A percentile compares a stretch with the other conserved stretches of the same genome.
Conservation (phyloP, 441 rosid species). For the Adansonia madagascariensis region DNA sequence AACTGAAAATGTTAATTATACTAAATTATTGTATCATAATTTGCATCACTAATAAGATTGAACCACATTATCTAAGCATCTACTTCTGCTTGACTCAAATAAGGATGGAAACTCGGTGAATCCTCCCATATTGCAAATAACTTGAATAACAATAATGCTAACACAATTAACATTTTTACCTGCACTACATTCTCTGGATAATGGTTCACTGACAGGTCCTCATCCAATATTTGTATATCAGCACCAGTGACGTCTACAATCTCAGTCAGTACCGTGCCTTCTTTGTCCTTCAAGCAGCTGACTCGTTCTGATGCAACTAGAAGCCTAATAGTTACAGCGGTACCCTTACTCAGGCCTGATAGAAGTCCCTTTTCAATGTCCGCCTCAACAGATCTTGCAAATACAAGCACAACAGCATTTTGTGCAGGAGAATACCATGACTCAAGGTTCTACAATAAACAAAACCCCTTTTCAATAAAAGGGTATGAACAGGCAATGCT, state of each 20-base stretch:
- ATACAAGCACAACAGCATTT: slow-evolving; percentile 55
- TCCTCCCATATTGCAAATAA: background rate
- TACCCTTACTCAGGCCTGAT: slow-evolving; percentile 35
- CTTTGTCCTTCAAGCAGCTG: slow-evolving; percentile 38
- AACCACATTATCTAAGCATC: slow-evolving; percentile 8
- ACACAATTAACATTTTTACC: slow-evolving; percentile 38
- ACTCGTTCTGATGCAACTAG: slow-evolving; percentile 47
- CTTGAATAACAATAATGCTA: background rate
- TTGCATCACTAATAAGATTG: background rate
- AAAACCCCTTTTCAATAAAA: slow-evolving; percentile 23
- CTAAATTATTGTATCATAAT: background rate
- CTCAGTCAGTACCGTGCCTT: slow-evolving; percentile 35
- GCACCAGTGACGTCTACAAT: slow-evolving; percentile 39
- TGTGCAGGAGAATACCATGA: slow-evolving; percentile 63
- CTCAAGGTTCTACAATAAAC: slow-evolving; percentile 45
- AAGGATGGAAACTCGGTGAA: background rate
- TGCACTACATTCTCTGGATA: slow-evolving; percentile 52
- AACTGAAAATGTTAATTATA: slow-evolving; percentile 13
- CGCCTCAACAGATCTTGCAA: slow-evolving; percentile 57
- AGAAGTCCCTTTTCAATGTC: slow-evolving; percentile 46
- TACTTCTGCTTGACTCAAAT: background rate
- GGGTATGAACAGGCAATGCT: background rate
- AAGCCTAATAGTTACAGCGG: slow-evolving; percentile 54
- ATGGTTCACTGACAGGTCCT: slow-evolving; percentile 31
- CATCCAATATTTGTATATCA: slow-evolving; percentile 46